phyloP scores from a whole-genome alignment of 768 basidiomycete species.

The Boletus bicolor region DNA sequence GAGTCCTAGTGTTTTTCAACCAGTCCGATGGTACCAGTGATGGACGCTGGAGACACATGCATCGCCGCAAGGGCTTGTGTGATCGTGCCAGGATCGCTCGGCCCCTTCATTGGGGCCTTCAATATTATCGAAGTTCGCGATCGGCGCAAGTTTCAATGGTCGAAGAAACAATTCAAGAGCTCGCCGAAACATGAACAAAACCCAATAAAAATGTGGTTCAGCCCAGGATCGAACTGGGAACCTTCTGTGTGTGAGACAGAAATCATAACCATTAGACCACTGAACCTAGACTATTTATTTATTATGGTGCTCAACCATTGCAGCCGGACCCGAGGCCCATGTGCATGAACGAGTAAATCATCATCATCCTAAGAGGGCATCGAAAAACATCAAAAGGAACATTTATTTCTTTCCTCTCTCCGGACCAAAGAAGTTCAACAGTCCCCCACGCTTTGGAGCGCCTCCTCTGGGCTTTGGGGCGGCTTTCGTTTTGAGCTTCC shows the following conservation, averaged over 20 bases:
- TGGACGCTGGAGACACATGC: neutral
- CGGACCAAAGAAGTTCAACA: constrained; percentile 34
- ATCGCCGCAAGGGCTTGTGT: neutral
- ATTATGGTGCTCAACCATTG: neutral
- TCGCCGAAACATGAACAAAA: neutral
- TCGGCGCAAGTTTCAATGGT: no score
- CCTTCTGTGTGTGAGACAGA: constrained; percentile 51
- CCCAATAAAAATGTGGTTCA: constrained; percentile 29
- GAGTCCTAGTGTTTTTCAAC: neutral
- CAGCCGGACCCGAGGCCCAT: neutral
- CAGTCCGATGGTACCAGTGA: no score
- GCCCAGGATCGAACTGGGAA: constrained; percentile 47
- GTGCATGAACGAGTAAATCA: no score
- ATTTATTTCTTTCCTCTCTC: constrained; percentile 29
- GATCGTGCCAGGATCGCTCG: neutral
- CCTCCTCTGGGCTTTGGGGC: constrained; percentile 18
- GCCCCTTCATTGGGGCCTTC: neutral
- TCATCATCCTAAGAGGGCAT: no score
- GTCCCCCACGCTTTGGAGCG: constrained; percentile 25
- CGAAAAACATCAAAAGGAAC: neutral
- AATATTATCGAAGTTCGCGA: no score
- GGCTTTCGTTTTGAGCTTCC: constrained; percentile 19
- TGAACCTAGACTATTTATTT: constrained; percentile 22
- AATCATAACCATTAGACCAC: constrained; percentile 49
- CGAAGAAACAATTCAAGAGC: no score